phyloP scores from a whole-genome alignment of 352 stramenopile species.

The Peronospora belbahrii region DNA sequence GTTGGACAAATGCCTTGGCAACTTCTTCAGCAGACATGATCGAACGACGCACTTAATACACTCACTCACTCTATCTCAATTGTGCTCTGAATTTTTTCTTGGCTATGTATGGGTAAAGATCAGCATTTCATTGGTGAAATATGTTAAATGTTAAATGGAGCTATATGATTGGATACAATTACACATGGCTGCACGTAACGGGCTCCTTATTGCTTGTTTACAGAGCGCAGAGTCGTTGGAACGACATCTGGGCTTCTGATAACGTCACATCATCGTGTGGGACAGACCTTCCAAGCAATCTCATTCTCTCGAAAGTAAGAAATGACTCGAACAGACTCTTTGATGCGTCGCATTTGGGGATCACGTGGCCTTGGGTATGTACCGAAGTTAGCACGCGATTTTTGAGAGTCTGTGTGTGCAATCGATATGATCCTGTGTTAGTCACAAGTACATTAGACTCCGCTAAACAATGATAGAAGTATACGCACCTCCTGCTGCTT shows the following conservation, averaged over 20 bases:
- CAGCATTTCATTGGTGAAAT: slow-evolving; percentile 19
- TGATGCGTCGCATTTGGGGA: slow-evolving; percentile 63
- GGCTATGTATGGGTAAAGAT: too few relatives aligned
- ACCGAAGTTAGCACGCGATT: slow-evolving; percentile 47
- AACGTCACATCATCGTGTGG: slow-evolving; percentile 15
- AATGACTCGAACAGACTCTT: slow-evolving; percentile 48
- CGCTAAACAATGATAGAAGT: background rate
- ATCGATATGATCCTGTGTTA: slow-evolving; percentile 2
- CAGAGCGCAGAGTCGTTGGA: slow-evolving; percentile 19
- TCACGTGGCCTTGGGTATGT: slow-evolving; percentile 72
- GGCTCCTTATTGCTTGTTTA: too few relatives aligned
- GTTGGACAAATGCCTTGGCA: slow-evolving; percentile 78
- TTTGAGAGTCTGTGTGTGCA: slow-evolving; percentile 30
- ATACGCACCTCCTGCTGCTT: slow-evolving; percentile 36
- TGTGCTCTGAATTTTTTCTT: too few relatives aligned
- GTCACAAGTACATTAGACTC: background rate
- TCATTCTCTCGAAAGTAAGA: slow-evolving; percentile 22
- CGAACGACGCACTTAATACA: background rate
- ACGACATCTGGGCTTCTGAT: slow-evolving; percentile 10
- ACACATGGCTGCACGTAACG: too few relatives aligned
- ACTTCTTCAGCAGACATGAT: slow-evolving; percentile 82
- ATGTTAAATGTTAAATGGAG: too few relatives aligned
- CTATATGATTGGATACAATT: slow-evolving; percentile 18
- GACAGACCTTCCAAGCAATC: slow-evolving; percentile 11
- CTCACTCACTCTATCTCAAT: background rate